Conservation (phyloP, 2,329 filamentous ascomycete species). For the Aspergillus sp. region DNA sequence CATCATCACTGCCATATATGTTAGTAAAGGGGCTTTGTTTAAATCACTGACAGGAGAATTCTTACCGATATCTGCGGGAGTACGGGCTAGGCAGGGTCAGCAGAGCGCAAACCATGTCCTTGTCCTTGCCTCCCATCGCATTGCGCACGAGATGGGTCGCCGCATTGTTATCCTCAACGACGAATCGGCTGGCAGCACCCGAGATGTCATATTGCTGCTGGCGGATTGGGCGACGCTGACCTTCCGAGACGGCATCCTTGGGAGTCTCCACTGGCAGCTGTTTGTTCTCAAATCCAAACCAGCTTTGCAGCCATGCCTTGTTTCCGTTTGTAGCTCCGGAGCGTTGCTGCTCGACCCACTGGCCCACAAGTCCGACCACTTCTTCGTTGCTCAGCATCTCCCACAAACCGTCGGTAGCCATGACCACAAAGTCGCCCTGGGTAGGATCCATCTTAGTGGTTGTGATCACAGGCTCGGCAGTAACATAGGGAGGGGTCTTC, state of each 20-base stretch:
- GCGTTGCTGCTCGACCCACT: conserved; percentile 83
- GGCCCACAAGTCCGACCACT: conserved; percentile 90
- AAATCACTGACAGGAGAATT: background rate
- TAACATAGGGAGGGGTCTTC: conserved; percentile 93
- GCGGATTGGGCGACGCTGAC: conserved; percentile 77
- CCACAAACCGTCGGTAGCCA: conserved; percentile 96
- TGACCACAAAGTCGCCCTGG: conserved; percentile 89
- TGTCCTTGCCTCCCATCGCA: conserved; percentile 86
- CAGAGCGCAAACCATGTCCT: conserved; percentile 88
- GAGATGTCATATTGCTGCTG: conserved; percentile 87
- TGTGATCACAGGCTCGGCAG: conserved; percentile 89
- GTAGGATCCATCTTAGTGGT: conserved; percentile 87
- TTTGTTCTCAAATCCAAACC: conserved; percentile 55
- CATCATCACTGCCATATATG: conserved; percentile 65
- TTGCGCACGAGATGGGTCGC: conserved; percentile 95
- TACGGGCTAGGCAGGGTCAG: conserved; percentile 89
- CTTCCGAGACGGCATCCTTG: conserved; percentile 48
- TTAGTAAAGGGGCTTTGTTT: conserved; percentile 2
- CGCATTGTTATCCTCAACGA: conserved; percentile 91
- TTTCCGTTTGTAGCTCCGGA: conserved; percentile 33
- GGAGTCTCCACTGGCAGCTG: conserved; percentile 71
- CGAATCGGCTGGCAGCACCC: conserved; percentile 66
- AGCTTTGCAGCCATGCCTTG: conserved; percentile 66
- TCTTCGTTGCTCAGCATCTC: conserved; percentile 99
- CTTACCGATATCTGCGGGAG: conserved; percentile 81